Conservation (phyloP, 768 basidiomycete species). For the Hericium rajendrae region DNA sequence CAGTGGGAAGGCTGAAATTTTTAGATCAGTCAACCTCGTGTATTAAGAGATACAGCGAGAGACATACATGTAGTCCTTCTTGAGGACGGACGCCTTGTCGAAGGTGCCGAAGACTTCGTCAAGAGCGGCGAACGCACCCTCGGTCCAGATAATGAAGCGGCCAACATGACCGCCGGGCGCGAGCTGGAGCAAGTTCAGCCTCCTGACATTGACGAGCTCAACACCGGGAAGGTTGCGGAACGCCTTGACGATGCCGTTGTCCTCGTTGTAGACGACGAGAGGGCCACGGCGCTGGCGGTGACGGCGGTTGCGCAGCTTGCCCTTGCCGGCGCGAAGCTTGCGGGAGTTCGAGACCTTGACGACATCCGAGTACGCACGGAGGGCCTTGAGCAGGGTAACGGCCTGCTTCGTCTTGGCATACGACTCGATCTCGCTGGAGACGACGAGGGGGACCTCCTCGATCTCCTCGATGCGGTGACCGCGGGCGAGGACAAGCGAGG, state of each 20-base stretch:
- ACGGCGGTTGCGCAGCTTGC: constrained; percentile 93
- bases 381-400: constrained; percentile 81
- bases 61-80: constrained; percentile 81
- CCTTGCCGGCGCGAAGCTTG: constrained; percentile 94
- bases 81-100: constrained; percentile 75
- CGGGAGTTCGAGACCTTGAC: constrained; percentile 96
- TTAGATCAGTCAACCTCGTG: not conserved
- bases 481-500: constrained; percentile 96
- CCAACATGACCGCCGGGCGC: constrained; percentile 99
- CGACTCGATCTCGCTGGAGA: constrained; percentile 70
- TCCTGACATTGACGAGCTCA: constrained; percentile 88
- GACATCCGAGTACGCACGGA: constrained; percentile 87
- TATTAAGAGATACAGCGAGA: not conserved
- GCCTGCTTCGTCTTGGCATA: constrained; percentile 97
- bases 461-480: constrained; percentile 98
- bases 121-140: constrained; percentile 83
- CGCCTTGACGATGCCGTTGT: constrained; percentile 94
- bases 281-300: constrained; percentile 97
- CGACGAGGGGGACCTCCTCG: constrained; percentile 91
- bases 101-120: constrained; percentile 95
- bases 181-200: constrained; percentile 96
- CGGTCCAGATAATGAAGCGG: constrained; percentile 99
- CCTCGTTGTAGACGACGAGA: constrained; percentile 93
- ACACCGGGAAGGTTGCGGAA: constrained; percentile 99
- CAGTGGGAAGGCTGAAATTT: constrained; percentile 84